These are phyloP conservation scores for Erucastrum elatum DNA, from an alignment of 345 rosid species.

Conservation along the genomic window DNA sequence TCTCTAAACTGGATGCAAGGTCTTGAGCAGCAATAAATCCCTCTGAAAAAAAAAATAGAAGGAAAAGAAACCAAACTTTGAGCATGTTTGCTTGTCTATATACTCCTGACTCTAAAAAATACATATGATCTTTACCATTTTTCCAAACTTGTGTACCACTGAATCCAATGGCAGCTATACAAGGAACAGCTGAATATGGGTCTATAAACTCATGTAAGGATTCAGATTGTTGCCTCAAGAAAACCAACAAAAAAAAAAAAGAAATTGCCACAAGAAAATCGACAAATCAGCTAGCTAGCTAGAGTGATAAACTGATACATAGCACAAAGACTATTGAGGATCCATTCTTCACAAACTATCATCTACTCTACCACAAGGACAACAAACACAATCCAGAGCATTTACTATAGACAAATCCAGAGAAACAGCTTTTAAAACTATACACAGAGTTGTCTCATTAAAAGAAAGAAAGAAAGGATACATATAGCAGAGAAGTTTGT, in stretches of 20 bases:
- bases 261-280: background rate
- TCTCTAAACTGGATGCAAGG: constrained; percentile 70
- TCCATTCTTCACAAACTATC: background rate
- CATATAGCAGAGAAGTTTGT: constrained; percentile 74
- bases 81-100: background rate
- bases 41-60: constrained; percentile 44
- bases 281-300: background rate
- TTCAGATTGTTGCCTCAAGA: background rate
- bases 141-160: constrained; percentile 68
- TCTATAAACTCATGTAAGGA: constrained; percentile 71
- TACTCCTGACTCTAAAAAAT: background rate
- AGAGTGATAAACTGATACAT: background rate
- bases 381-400: background rate
- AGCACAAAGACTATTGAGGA: background rate
- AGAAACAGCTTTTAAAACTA: background rate
- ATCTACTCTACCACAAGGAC: background rate
- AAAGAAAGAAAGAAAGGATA: constrained; percentile 52
- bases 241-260: background rate
- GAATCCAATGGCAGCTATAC: constrained; percentile 75
- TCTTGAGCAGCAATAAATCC: constrained; percentile 73
- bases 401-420: too few relatives aligned
- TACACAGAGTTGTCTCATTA: background rate
- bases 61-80: background rate
- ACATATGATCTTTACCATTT: constrained; percentile 12
- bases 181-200: constrained; percentile 71